Evolutionary conservation across 148 eudicot genomes (phyloP).

Genomic region (Persicaria tinctoria): DNA sequence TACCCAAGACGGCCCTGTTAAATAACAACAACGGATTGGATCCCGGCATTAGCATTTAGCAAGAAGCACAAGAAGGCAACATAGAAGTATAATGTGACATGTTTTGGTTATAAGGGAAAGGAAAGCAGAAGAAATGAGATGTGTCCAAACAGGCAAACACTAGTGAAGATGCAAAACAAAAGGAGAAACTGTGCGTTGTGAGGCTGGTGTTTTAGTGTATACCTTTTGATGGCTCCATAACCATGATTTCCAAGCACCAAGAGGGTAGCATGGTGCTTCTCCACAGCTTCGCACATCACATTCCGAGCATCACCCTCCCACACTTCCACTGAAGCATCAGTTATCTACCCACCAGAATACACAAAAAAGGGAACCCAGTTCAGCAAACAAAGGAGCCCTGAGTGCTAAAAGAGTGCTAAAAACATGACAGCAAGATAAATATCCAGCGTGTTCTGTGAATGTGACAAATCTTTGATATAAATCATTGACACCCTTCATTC

Average conservation of each 20-base stretch:
- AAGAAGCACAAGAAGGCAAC: background rate
- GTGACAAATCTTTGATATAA: background rate
- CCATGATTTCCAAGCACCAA: slow-evolving; percentile 16
- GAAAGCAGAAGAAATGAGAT: background rate
- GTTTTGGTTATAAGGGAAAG: background rate
- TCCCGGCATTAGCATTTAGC: background rate
- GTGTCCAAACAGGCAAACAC: background rate
- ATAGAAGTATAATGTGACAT: background rate
- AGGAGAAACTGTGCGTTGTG: background rate
- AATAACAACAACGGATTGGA: background rate
- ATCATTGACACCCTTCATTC: background rate
- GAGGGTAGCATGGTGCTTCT: slow-evolving; percentile 15
- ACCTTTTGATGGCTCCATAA: slow-evolving; percentile 18
- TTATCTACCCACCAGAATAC: background rate
- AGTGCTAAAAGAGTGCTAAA: too few relatives aligned
- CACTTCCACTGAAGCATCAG: background rate
- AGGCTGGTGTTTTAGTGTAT: too few relatives aligned
- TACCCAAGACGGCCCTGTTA: slow-evolving; percentile 77
- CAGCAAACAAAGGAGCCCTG: background rate
- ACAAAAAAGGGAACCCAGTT: background rate
- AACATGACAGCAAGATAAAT: background rate
- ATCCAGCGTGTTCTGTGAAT: background rate
- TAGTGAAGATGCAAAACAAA: background rate
- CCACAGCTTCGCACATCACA: slow-evolving; percentile 18
- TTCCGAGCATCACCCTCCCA: slow-evolving; percentile 18